Evolutionary conservation across 2,329 filamentous ascomycete species (phyloP), one percentile per base, ranked within the genome.

Genomic region (Alternaria brassicicola): DNA sequence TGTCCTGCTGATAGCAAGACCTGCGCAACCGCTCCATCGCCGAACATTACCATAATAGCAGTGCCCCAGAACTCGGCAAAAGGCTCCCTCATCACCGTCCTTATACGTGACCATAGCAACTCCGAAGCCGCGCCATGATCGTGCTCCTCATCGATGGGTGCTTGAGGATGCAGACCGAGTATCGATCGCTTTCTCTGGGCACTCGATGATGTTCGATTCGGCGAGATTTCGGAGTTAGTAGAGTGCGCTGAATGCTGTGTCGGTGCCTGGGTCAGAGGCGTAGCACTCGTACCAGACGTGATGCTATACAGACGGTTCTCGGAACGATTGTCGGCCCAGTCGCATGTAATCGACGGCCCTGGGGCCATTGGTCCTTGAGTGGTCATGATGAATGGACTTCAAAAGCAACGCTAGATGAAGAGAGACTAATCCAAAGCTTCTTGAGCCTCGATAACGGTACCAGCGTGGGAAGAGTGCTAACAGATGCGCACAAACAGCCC

Each of bases 21-120:
- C 55, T 81, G 79, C 2, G 79, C 80, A 13, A 81, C 78, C 26
- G 74, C 71, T 6, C 78, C 79, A 60, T 81, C 68, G n/a, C 78
- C 79, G 58, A 81, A 82, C 53, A 79, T 69, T 3, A 80, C 73
- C 69, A 81, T 74, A 28, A 80, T 74, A 19, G 77, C 72, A 0
- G 74, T 72, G 2, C 79, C 79, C 62, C 76, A 80, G 64, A 81
- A 81, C 57, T 81, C 80, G 0, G 78, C 75, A 30, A 81, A 78
- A 0, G 79, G 79, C 60, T 81, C 80, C 57, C 79, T 70, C 23
- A 81, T 62, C 1, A 71, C 72, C 6, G 71, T 61, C 17, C 78
- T 61, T 39, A 79, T 69, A 21, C 71, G 71, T 4, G 73, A 73
- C 79, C 78, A 81, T 12, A 75, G 57, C 19, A 80, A 58, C 30